phyloP scores from a whole-genome alignment of 2,329 filamentous ascomycete genomes.

The Aotearoamyces nothofagi region DNA sequence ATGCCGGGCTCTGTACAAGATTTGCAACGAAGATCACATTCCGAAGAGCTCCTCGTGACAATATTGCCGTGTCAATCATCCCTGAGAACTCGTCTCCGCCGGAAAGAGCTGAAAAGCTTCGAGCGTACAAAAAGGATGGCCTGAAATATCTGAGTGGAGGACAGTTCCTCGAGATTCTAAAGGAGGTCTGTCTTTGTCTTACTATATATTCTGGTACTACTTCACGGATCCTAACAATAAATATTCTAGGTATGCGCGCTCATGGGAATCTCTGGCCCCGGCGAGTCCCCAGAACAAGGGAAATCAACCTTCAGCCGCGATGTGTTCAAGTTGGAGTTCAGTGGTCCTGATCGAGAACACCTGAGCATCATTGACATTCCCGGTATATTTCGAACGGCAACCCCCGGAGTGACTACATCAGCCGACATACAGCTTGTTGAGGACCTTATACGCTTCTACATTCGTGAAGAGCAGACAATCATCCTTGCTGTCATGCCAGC shows the following conservation, averaged over 20 bases:
- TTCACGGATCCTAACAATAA: not conserved
- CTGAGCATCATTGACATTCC: slow-evolving; percentile 43
- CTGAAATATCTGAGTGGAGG: slow-evolving; percentile 4
- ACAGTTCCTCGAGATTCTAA: slow-evolving; percentile 5
- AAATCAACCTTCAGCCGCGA: slow-evolving; percentile 6
- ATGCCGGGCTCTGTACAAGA: slow-evolving; percentile 24
- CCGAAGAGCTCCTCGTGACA: slow-evolving; percentile 10
- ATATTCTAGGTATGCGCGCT: slow-evolving; percentile 4
- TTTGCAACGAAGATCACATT: slow-evolving; percentile 27
- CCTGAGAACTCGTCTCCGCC: slow-evolving; percentile 1
- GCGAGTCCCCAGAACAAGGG: slow-evolving; percentile 1
- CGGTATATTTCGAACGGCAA: slow-evolving; percentile 29
- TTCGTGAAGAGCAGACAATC: slow-evolving; percentile 22
- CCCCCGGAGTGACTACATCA: slow-evolving; percentile 13
- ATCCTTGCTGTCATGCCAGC: slow-evolving; percentile 5
- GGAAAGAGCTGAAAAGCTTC: slow-evolving; percentile 3
- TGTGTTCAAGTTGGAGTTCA: slow-evolving; percentile 6
- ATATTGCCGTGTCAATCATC: slow-evolving; percentile 13
- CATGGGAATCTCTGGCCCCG: slow-evolving; percentile 7
- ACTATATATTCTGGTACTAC: not conserved
- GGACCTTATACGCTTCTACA: slow-evolving; percentile 31
- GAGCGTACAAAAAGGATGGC: slow-evolving; percentile 2
- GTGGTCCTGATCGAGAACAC: slow-evolving; percentile 25
- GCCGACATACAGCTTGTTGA: slow-evolving; percentile 27
- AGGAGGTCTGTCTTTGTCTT: slow-evolving; percentile 4